Conservation (phyloP, 2,329 filamentous ascomycete genomes). For the Ascochyta viciae-villosae region DNA sequence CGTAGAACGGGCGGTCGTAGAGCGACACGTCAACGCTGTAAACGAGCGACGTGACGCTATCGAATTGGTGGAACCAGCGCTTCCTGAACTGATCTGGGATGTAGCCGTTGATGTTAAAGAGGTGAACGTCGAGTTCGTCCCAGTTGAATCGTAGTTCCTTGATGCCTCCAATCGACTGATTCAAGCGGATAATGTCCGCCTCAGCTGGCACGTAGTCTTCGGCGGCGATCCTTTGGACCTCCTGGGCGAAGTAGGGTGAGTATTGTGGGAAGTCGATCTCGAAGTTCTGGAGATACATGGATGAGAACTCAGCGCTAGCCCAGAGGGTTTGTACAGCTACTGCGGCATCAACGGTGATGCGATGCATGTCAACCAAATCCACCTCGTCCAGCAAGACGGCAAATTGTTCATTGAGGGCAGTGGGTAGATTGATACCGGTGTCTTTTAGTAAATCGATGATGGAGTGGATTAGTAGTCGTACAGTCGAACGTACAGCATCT, state of each 20-base stretch:
- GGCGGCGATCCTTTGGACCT: slow-evolving; percentile 34
- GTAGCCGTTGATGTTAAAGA: slow-evolving; percentile 46
- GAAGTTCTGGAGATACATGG: slow-evolving; percentile 43
- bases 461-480: slow-evolving; percentile 42
- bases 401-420: slow-evolving; percentile 38
- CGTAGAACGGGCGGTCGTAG: slow-evolving; percentile 42
- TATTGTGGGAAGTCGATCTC: slow-evolving; percentile 49
- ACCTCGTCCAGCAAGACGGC: slow-evolving; percentile 45
- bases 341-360: slow-evolving; percentile 36
- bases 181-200: slow-evolving; percentile 45
- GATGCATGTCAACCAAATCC: slow-evolving; percentile 36
- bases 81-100: slow-evolving; percentile 42
- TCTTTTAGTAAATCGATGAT: slow-evolving; percentile 47
- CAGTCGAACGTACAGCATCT: slow-evolving; percentile 37
- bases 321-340: slow-evolving; percentile 39
- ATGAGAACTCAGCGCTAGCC: slow-evolving; percentile 41
- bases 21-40: slow-evolving; percentile 44
- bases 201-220: slow-evolving; percentile 42
- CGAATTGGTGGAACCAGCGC: slow-evolving; percentile 48
- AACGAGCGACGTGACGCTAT: slow-evolving; percentile 41
- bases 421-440: slow-evolving; percentile 39
- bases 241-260: slow-evolving; percentile 42
- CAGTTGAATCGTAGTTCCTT: slow-evolving; percentile 46
- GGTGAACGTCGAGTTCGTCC: slow-evolving; percentile 45
- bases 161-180: slow-evolving; percentile 38